Evolutionary conservation across 768 basidiomycete species (phyloP).

Genomic region (Phlegmacium glaucopus): DNA sequence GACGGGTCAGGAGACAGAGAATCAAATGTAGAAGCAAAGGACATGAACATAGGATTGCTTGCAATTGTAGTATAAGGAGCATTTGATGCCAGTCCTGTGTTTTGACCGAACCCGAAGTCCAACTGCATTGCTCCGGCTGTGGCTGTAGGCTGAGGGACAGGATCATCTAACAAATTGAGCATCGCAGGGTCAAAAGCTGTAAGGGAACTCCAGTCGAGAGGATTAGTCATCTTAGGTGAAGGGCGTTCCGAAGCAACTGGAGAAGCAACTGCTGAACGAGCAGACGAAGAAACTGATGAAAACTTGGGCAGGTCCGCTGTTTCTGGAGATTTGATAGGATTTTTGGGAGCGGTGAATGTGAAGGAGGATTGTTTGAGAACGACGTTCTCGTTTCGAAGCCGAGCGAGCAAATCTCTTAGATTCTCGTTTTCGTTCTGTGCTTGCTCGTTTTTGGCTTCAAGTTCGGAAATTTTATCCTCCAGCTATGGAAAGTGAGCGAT

Average conservation of each 20-base stretch:
- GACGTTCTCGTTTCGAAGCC: constrained; percentile 86
- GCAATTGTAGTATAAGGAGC: constrained; percentile 76
- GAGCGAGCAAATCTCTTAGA: constrained; percentile 76
- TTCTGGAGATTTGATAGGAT: constrained; percentile 9
- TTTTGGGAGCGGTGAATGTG: constrained; percentile 73
- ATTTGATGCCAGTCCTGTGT: constrained; percentile 40
- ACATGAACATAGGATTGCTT: constrained; percentile 81
- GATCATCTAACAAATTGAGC: constrained; percentile 63
- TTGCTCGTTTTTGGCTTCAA: constrained; percentile 78
- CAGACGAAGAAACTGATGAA: constrained; percentile 16
- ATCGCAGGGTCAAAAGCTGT: constrained; percentile 69
- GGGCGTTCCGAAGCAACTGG: constrained; percentile 27
- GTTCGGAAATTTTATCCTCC: constrained; percentile 85
- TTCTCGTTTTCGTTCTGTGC: constrained; percentile 83
- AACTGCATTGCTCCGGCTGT: constrained; percentile 58
- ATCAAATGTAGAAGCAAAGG: constrained; percentile 64
- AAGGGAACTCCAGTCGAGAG: constrained; percentile 63
- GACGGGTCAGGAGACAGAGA: constrained; percentile 20
- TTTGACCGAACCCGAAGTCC: constrained; percentile 55
- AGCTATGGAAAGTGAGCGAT: constrained; percentile 44
- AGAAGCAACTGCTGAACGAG: constrained; percentile 27
- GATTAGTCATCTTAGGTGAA: constrained; percentile 37
- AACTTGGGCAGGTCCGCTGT: constrained; percentile 13
- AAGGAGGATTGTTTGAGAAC: constrained; percentile 78
- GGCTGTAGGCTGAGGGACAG: constrained; percentile 44